A percentile compares a stretch with the other conserved stretches of the same genome.
Evolutionary conservation across 208 protist genomes (phyloP).

Genomic region (Trypanosoma vivax): DNA sequence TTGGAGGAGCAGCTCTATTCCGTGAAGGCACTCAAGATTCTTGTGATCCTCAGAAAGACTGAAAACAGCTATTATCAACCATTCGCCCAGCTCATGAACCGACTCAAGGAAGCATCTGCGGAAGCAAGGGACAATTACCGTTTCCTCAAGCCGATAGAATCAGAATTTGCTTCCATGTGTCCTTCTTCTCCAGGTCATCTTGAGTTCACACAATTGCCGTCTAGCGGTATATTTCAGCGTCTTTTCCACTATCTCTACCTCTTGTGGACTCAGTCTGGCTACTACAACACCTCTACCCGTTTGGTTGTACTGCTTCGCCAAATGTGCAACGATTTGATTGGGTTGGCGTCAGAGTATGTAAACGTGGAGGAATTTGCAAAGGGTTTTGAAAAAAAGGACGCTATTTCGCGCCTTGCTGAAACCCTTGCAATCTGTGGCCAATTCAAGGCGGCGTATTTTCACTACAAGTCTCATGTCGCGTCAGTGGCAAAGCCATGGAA

Average conservation of each 20-base stretch:
- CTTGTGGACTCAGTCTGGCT: conserved; percentile 91
- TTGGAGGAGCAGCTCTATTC: conserved; percentile 92
- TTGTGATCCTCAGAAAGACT: conserved; percentile 89
- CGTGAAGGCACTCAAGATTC: conserved; percentile 87
- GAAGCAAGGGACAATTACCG: conserved; percentile 90
- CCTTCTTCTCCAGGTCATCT: conserved; percentile 39
- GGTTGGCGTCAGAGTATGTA: conserved; percentile 85
- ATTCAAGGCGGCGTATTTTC: conserved; percentile 93
- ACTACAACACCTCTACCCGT: conserved; percentile 90
- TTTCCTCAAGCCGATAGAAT: conserved; percentile 83
- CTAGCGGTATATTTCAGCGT: conserved; percentile 76
- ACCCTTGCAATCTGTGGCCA: conserved; percentile 84
- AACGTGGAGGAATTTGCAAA: conserved; percentile 88
- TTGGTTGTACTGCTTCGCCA: conserved; percentile 92
- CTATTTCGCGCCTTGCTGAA: conserved; percentile 82
- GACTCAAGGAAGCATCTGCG: conserved; percentile 79
- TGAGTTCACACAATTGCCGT: conserved; percentile 72
- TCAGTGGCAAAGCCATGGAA: conserved; percentile 84
- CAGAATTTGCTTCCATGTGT: conserved; percentile 82
- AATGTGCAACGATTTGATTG: conserved; percentile 95
- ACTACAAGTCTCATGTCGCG: conserved; percentile 89
- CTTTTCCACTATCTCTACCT: conserved; percentile 92
- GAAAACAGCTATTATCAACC: conserved; percentile 86
- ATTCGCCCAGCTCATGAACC: conserved; percentile 83
- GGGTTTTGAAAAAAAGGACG: conserved; percentile 91